Conservation (phyloP, 1,284 basidiomycete species). For the Termitomyces sp. region DNA sequence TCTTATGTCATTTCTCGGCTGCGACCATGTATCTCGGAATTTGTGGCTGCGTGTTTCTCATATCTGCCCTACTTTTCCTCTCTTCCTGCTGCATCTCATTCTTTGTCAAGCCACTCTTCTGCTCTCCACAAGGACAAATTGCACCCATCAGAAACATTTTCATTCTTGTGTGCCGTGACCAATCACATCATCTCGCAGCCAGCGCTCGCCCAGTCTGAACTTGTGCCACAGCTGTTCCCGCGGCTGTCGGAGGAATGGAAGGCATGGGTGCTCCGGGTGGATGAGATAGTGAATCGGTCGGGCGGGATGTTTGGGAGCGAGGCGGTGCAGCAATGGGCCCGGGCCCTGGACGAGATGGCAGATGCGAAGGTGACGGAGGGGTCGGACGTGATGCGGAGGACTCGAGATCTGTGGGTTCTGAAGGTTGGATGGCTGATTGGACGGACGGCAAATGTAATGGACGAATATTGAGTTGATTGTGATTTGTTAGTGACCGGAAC, state of each 20-base stretch:
- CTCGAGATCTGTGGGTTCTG: slow-evolving; percentile 65
- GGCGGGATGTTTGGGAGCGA: slow-evolving; percentile 76
- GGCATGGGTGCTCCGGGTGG: slow-evolving; percentile 67
- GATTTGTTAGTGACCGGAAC: slow-evolving; percentile 1
- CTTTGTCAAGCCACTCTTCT: slow-evolving; percentile 32
- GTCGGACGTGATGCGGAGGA: slow-evolving; percentile 46
- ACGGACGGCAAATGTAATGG: slow-evolving; percentile 47
- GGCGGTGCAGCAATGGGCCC: slow-evolving; percentile 61
- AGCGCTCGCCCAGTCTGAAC: slow-evolving; percentile 51
- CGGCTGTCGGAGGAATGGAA: slow-evolving; percentile 69
- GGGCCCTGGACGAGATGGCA: slow-evolving; percentile 60
- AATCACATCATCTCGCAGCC: slow-evolving; percentile 65
- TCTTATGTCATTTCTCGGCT: slow-evolving; percentile 70
- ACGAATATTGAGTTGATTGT: slow-evolving; percentile 32
- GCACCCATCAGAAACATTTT: slow-evolving; percentile 68
- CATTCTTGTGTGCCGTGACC: slow-evolving; percentile 63
- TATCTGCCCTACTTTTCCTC: slow-evolving; percentile 81
- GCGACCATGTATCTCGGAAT: slow-evolving; percentile 69
- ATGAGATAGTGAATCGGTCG: slow-evolving; percentile 62
- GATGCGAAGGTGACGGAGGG: slow-evolving; percentile 44
- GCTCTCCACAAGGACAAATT: slow-evolving; percentile 52
- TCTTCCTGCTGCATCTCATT: slow-evolving; percentile 24
- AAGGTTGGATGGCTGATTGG: slow-evolving; percentile 77
- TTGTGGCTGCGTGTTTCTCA: slow-evolving; percentile 66
- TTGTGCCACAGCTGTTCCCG: slow-evolving; percentile 52